phyloP scores from a whole-genome alignment of 2,329 filamentous ascomycete genomes.

The Fusarium chaquense region DNA sequence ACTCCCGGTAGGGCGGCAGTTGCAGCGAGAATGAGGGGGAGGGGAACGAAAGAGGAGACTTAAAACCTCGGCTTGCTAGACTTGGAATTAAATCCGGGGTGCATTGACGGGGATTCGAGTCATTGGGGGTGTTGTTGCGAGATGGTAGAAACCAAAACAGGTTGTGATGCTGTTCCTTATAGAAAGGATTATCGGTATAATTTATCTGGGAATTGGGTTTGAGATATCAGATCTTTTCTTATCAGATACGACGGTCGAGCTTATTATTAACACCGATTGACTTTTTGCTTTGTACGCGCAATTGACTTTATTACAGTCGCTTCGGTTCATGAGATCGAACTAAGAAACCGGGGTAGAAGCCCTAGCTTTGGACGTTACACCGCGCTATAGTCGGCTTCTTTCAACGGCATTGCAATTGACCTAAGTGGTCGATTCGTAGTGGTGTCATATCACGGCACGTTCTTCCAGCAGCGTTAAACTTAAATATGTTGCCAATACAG shows the following conservation, averaged over 20 bases:
- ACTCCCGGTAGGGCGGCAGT: slow-evolving; percentile 24
- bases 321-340: not conserved
- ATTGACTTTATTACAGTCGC: not conserved
- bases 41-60: not conserved
- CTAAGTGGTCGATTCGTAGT: not conserved
- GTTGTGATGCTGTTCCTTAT: not conserved
- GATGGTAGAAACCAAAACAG: not conserved
- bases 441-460: not conserved
- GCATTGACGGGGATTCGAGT: not conserved
- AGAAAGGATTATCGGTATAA: not conserved
- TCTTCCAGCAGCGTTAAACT: not conserved
- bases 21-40: slow-evolving; percentile 1
- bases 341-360: not conserved
- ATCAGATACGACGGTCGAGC: not conserved
- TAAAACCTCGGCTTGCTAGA: slow-evolving; percentile 31
- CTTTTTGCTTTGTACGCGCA: not conserved
- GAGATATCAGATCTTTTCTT: not conserved
- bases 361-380: not conserved
- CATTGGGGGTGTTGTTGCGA: slow-evolving; percentile 6
- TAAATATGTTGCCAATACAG: not conserved
- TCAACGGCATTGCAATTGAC: not conserved
- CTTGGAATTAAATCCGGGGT: slow-evolving; percentile 26
- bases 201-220: not conserved
- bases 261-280: not conserved
- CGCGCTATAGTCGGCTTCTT: not conserved